Conservation (phyloP, 345 rosid genomes). For the Gossypium raimondii region DNA sequence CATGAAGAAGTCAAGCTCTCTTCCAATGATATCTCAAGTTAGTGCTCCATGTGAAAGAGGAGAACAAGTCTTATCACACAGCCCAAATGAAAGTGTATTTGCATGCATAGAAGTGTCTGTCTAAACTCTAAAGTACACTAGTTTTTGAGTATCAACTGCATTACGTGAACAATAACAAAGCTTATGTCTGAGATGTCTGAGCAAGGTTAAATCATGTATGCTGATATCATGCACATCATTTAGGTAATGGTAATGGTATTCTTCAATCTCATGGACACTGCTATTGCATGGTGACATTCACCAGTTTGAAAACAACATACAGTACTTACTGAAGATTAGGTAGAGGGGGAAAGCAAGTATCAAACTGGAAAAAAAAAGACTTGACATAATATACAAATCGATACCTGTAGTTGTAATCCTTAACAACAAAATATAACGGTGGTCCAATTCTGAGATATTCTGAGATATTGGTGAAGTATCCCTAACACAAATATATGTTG, state of each 20-base stretch:
- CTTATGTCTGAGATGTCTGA: background rate
- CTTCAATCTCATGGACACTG: background rate
- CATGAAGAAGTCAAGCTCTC: background rate
- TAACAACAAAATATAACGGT: constrained; percentile 87
- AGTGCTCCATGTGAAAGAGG: background rate
- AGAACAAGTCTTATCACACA: background rate
- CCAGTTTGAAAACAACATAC: constrained; percentile 4
- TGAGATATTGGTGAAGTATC: constrained; percentile 73
- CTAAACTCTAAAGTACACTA: background rate
- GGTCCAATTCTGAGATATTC: constrained; percentile 89
- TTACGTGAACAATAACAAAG: background rate
- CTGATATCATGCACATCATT: background rate
- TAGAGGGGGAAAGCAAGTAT: background rate
- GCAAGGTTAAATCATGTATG: constrained; percentile 7
- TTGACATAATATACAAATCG: constrained; percentile 13
- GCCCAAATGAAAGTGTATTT: background rate
- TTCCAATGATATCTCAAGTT: background rate
- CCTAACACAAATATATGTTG: constrained; percentile 38
- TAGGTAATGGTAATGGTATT: background rate
- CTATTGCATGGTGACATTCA: background rate
- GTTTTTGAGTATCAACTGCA: background rate
- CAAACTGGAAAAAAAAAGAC: background rate
- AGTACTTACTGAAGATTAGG: background rate
- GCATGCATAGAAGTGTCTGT: background rate
- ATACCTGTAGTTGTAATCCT: constrained; percentile 88